Percentiles rank a stretch among this genome's conserved stretches.
These are phyloP conservation scores for Sabuloglossum arenarium DNA, from an alignment of 495 filamentous ascomycete genomes.

Conservation along the genomic window DNA sequence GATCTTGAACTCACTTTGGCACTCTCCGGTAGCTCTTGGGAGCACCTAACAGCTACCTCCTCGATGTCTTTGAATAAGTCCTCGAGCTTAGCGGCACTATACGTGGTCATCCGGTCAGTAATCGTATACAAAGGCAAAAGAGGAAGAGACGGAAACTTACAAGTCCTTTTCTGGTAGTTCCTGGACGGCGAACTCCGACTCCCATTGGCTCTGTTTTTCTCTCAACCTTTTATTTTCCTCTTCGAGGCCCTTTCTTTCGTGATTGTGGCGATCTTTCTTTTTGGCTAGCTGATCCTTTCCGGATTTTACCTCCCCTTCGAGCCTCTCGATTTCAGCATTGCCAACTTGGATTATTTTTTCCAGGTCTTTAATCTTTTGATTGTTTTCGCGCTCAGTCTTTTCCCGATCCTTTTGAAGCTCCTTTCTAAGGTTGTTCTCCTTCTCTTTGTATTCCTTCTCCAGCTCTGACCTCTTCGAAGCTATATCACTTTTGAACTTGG, in stretches of 20 bases:
- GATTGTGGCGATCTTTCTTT: neutral
- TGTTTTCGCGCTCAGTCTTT: neutral
- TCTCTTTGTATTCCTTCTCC: neutral
- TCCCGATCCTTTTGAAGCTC: neutral
- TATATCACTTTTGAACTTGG: neutral
- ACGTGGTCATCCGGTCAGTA: too few relatives aligned
- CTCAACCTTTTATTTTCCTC: neutral
- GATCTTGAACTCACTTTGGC: too few relatives aligned
- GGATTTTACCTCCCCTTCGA: neutral
- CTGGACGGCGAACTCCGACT: neutral
- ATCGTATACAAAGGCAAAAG: too few relatives aligned
- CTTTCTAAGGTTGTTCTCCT: neutral
- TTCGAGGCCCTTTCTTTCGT: neutral
- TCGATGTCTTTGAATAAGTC: too few relatives aligned
- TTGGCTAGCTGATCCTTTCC: neutral
- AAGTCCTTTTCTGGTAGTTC: neutral
- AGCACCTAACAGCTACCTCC: too few relatives aligned
- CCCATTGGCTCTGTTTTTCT: neutral
- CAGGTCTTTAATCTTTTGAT: neutral
- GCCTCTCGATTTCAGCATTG: neutral
- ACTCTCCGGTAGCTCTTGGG: too few relatives aligned
- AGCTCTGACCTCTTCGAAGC: neutral
- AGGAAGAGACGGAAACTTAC: neutral
- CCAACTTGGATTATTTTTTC: neutral
- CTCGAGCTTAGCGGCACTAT: too few relatives aligned